Evolutionary conservation across 257 asterid genomes (phyloP).

Genomic region (Solanum etuberosum): DNA sequence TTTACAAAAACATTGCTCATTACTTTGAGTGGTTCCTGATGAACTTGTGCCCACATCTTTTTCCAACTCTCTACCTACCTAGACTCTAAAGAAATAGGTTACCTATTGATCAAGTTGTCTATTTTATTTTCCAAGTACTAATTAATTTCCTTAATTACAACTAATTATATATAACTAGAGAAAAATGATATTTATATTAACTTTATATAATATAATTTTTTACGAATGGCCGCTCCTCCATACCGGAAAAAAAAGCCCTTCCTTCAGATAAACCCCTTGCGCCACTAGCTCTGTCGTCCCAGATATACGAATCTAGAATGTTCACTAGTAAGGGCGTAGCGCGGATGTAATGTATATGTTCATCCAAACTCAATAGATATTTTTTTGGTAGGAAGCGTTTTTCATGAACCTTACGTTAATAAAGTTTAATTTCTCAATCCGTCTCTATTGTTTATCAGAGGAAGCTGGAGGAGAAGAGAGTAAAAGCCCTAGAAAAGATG

Average conservation of each 20-base stretch:
- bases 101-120: background rate
- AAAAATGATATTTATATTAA: too few relatives aligned
- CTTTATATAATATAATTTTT: background rate
- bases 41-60: background rate
- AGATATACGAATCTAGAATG: background rate
- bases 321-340: background rate
- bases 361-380: background rate
- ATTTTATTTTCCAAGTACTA: background rate
- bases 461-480: constrained; percentile 82
- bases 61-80: background rate
- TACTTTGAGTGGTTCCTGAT: background rate
- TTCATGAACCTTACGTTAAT: too few relatives aligned
- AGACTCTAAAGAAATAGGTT: background rate
- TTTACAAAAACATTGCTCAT: too few relatives aligned
- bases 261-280: background rate
- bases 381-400: background rate
- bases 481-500: constrained; percentile 83
- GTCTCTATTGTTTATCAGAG: constrained; percentile 29
- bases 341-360: background rate
- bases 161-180: background rate
- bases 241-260: too few relatives aligned
- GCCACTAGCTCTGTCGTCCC: background rate
- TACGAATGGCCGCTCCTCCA: too few relatives aligned
- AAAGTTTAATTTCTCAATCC: background rate
- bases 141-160: background rate